Base-by-base conservation (phyloP, 768 basidiomycete species). In the Grammothele lineata region DNA sequence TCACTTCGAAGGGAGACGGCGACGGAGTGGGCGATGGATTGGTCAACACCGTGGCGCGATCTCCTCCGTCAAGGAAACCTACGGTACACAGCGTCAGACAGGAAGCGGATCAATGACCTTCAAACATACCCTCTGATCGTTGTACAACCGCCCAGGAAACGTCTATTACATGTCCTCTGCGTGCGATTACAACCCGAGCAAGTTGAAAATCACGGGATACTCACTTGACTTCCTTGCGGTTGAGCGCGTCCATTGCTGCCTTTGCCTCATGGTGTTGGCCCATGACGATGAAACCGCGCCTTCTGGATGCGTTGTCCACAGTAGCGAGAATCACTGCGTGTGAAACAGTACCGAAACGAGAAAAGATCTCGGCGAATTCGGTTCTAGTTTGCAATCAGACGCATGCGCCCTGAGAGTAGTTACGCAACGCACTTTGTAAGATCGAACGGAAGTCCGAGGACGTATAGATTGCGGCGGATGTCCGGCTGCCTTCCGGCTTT, bases 101-200 rank as follows among this genome's bases (percentile, higher is more conserved):
- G 30, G 32, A 10, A 5, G 11, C 46, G 22, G 3, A 38, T 6
- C 17, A 36, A 19, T 19, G n/a, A 36, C 6, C 8, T 6, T 9
- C 9, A 33, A 30, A 53, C 47, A 17, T 26, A 85, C 87, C 87
- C 74, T 85, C 81, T 52, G 87, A 91, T 37, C 87, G 85, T 55
- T 91, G 87, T 30, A 91, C 87, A 19, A 91, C 87, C 15, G 87
- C 88, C 87, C 87, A 91, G 5, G 87, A 89, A 42, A 91, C 77
- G 60, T 91, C 87, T 37, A 91, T 77, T 17, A 75, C 72, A 57
- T 89, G 83, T 6, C 87, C 85, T 59, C 85, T 89, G 5, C 47
- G 15, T 11, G 26, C 32, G 34, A 17, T 30, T 32, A n/a, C n/a
- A n/a, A n/a, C n/a, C n/a, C n/a, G n/a, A n/a, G n/a, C n/a, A n/a